Evolutionary conservation across 345 rosid species (phyloP).

Genomic region (Gossypium mustelinum): DNA sequence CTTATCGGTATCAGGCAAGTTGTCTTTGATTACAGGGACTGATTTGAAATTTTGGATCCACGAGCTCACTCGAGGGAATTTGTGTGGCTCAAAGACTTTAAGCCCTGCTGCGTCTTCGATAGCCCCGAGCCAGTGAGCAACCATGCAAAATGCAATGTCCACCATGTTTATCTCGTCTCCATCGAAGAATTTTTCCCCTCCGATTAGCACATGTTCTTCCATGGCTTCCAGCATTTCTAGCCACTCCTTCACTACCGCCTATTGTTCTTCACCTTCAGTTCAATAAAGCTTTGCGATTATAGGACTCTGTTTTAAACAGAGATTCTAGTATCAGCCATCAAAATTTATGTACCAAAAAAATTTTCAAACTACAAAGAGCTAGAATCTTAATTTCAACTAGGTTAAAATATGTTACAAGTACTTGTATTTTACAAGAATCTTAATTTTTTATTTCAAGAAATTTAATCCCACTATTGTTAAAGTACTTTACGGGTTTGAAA

Average conservation of each 20-base stretch:
- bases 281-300: neutral
- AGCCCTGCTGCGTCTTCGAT: neutral
- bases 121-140: conserved; percentile 13
- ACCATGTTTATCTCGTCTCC: conserved; percentile 20
- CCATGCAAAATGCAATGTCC: conserved; percentile 20
- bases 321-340: too few relatives aligned
- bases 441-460: too few relatives aligned
- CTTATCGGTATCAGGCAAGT: conserved; percentile 1
- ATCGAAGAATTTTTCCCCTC: conserved; percentile 12
- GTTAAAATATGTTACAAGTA: too few relatives aligned
- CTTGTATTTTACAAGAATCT: too few relatives aligned
- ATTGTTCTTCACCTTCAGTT: conserved; percentile 16
- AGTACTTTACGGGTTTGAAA: too few relatives aligned
- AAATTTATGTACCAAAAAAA: too few relatives aligned
- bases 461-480: too few relatives aligned
- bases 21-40: conserved; percentile 14
- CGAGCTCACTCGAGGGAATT: conserved; percentile 17
- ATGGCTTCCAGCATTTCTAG: conserved; percentile 14
- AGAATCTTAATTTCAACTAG: too few relatives aligned
- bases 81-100: neutral
- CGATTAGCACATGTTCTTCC: conserved; percentile 10
- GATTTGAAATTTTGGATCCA: conserved; percentile 16
- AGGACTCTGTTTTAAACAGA: neutral
- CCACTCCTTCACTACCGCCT: conserved; percentile 10
- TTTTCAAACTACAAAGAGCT: too few relatives aligned